phyloP scores from a whole-genome alignment of 208 protist species.

The Angomonas ambiguus region DNA sequence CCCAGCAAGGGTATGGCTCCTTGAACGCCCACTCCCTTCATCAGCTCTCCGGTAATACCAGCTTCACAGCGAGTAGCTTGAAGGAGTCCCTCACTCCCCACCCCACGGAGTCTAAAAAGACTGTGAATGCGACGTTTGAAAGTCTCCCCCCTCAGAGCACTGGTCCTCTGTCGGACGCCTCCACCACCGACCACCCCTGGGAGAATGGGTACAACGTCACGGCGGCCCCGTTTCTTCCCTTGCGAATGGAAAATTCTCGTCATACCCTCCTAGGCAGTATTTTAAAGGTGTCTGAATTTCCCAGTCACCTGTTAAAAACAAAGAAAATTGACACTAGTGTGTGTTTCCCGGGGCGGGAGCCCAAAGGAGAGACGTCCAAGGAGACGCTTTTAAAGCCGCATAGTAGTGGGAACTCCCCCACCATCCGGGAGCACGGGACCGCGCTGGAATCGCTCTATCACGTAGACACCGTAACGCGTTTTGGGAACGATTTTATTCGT shows the following conservation, averaged over 20 bases:
- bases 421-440: conserved; percentile 11
- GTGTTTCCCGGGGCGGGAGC: not conserved
- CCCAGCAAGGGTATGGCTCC: conserved; percentile 73
- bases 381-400: conserved; percentile 15
- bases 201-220: conserved; percentile 65
- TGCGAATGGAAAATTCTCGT: conserved; percentile 23
- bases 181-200: conserved; percentile 37
- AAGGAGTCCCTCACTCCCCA: conserved; percentile 15
- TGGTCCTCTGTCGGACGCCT: conserved; percentile 21
- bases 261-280: conserved; percentile 62
- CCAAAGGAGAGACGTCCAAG: not conserved
- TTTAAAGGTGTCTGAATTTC: conserved; percentile 46
- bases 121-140: conserved; percentile 25
- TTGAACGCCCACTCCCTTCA: conserved; percentile 81
- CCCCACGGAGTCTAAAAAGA: conserved; percentile 17
- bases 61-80: conserved; percentile 34
- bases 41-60: conserved; percentile 47
- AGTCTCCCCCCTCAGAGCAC: conserved; percentile 24
- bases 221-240: conserved; percentile 52
- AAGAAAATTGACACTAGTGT: conserved; percentile 20
- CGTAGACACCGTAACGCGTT: conserved; percentile 43
- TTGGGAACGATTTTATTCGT: conserved; percentile 80
- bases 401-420: not conserved
- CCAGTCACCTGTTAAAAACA: conserved; percentile 33
- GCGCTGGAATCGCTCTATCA: conserved; percentile 48